These are phyloP conservation scores for Botrytis fabae DNA, from an alignment of 2,329 filamentous ascomycete species.

Conservation along the genomic window DNA sequence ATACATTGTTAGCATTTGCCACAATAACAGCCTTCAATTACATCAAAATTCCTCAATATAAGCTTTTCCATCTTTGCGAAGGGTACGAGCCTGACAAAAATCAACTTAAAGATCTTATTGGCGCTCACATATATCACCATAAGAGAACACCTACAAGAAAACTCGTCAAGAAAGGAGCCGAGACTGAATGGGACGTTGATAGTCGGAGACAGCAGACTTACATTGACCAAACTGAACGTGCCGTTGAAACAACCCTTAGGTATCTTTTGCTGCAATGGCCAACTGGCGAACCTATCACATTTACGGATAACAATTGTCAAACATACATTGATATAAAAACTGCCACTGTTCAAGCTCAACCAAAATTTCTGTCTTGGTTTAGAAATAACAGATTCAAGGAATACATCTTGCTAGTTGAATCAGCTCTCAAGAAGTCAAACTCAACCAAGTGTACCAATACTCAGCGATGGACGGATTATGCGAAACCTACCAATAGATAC, in stretches of 20 bases:
- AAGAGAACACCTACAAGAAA: slow-evolving; percentile 22
- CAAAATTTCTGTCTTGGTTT: slow-evolving; percentile 23
- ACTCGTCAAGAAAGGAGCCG: not conserved
- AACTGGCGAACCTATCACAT: not conserved
- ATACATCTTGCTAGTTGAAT: not conserved
- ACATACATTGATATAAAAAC: slow-evolving; percentile 17
- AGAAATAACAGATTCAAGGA: slow-evolving; percentile 23
- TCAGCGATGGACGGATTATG: slow-evolving; percentile 1
- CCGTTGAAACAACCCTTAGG: slow-evolving; percentile 6
- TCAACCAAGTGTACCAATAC: not conserved
- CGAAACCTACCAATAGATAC: not conserved
- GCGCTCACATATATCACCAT: slow-evolving; percentile 12
- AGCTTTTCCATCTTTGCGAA: slow-evolving; percentile 21
- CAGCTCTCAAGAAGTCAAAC: not conserved
- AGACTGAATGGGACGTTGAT: not conserved
- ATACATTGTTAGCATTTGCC: slow-evolving; percentile 40
- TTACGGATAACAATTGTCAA: not conserved
- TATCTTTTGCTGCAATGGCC: slow-evolving; percentile 21
- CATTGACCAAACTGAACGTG: not conserved
- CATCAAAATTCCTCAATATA: not conserved
- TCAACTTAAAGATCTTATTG: slow-evolving; percentile 6
- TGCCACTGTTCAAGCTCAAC: not conserved
- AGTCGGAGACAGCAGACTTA: slow-evolving; percentile 5
- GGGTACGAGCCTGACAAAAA: slow-evolving; percentile 20
- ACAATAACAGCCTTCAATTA: slow-evolving; percentile 30